A percentile compares a stretch with the other conserved stretches of the same genome.
Evolutionary conservation across 768 basidiomycete species (phyloP).

Genomic region (Pulveroboletus sp.): DNA sequence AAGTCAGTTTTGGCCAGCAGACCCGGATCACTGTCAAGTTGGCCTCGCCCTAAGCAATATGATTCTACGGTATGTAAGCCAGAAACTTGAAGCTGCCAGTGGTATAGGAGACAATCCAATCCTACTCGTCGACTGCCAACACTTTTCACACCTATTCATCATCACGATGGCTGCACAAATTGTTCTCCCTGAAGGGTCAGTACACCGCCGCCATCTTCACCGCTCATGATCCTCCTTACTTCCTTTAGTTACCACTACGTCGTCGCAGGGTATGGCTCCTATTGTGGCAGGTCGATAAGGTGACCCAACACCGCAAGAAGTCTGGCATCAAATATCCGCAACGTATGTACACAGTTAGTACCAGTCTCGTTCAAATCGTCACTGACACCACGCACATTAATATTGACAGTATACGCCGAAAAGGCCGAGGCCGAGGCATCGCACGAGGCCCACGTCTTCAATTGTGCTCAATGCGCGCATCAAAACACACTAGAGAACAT

Average conservation of each 20-base stretch:
- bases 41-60: too few species aligned
- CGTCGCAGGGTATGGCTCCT: constrained; percentile 17
- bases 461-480: constrained; percentile 36
- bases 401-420: constrained; percentile 33
- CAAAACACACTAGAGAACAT: constrained; percentile 44
- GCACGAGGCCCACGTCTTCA: constrained; percentile 29
- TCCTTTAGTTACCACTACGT: not conserved
- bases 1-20: too few species aligned
- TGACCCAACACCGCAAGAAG: constrained; percentile 21
- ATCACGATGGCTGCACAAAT: not conserved
- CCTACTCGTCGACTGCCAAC: too few species aligned
- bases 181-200: not conserved
- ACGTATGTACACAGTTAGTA: too few species aligned
- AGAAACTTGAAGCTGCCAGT: too few species aligned
- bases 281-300: constrained; percentile 23
- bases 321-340: constrained; percentile 32
- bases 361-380: constrained; percentile 1
- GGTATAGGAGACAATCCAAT: too few species aligned
- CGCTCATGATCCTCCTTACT: not conserved
- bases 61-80: too few species aligned
- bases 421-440: constrained; percentile 30
- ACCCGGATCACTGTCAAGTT: too few species aligned
- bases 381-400: too few species aligned
- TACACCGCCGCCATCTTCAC: not conserved
- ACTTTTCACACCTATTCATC: too few species aligned